Evolutionary conservation across 768 basidiomycete genomes (phyloP), one percentile per base, ranked within the genome.

Genomic region (Russula foetens): DNA sequence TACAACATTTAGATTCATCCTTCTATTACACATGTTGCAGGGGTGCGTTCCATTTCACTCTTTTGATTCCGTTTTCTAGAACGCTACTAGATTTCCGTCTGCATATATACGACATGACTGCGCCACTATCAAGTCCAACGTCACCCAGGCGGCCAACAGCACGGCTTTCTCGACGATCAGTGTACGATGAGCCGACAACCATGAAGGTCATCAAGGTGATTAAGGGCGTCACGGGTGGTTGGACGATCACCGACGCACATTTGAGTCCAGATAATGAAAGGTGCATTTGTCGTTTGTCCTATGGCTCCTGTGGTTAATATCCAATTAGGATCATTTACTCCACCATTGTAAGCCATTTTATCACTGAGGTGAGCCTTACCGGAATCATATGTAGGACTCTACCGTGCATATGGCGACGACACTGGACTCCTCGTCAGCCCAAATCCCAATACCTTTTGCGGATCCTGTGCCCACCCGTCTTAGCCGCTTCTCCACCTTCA

Each of bases 241-340:
- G 94, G 95, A 97, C 95, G 0, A 90, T 98, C 58, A 98, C 94
- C 7, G 97, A 98, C 73, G 89, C 89, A 23, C 92, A 97, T 72
- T 76, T 94, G 21, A 93, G 91, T 62, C 85, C 86, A 0, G 86
- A 93, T 69, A 94, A 94, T 65, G 86, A 94, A 75, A 85, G 88
- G 85, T 85, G 68, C 67, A 74, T 64, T 59, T 17, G 57, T 64
- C 56, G 6, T 15, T 7, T 59, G 14, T 29, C 24, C 5, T 38
- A 23, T 43, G 52, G 31, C 35, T 2, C 38, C 17, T 38, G 52
- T 50, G 64, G 62, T 47, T 63, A 46, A 48, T 46, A 53, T 3
- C 49, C 31, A 49, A 29, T 15, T 60, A 94, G 93, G 69, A 86
- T 98, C 75, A 92, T 97, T 56, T 98, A 98, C 72, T 88, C 93